Evolutionary conservation across 441 rosid genomes (phyloP), one percentile per base, ranked within the genome.

Genomic region (Viola pubescens): DNA sequence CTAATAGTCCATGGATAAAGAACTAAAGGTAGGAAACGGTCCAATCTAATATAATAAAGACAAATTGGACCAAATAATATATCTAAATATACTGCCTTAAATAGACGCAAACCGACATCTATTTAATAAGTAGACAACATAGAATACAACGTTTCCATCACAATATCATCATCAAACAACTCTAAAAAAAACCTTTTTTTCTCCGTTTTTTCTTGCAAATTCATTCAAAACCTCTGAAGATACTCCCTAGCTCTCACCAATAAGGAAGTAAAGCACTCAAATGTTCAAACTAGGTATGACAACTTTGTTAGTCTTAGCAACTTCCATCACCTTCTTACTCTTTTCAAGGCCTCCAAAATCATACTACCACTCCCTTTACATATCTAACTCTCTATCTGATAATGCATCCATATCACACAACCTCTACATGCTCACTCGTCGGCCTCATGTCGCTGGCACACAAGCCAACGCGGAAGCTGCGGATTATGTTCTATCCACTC

Each of bases 401-500:
- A 90, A 88, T 62, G 79, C 73, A 59, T 86, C 96, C 7, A 16
- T 78, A 50, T 69, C 97, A 3, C 64, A 75, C 59, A 70, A 88
- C 74, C 88, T 86, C 77, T 68, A 71, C 48, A 72, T 68, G 72
- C 94, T 90, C 80, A 88, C 91, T 54, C 87, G 79, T 70, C 80
- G 83, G 39, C 96, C 97, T 4, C 94, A 88, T 41, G 83, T 80
- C 3, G 91, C 96, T 4, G 94, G 96, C 54, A 69, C 96, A 0
- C 54, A 56, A 49, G 94, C 94, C 72, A 88, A 88, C 85, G 81
- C 82, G 0, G 86, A 86, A 37, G 76, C 78, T 4, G 91, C 91
- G 0, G 61, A 78, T 59, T 84, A 74, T 46, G 89, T 84, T 48
- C 79, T 74, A 0, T 73, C 85, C 38, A 52, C 65, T 14, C 78